These are phyloP conservation scores for Aspergillus haitiensis DNA, from an alignment of 495 filamentous ascomycete species.

Conservation along the genomic window DNA sequence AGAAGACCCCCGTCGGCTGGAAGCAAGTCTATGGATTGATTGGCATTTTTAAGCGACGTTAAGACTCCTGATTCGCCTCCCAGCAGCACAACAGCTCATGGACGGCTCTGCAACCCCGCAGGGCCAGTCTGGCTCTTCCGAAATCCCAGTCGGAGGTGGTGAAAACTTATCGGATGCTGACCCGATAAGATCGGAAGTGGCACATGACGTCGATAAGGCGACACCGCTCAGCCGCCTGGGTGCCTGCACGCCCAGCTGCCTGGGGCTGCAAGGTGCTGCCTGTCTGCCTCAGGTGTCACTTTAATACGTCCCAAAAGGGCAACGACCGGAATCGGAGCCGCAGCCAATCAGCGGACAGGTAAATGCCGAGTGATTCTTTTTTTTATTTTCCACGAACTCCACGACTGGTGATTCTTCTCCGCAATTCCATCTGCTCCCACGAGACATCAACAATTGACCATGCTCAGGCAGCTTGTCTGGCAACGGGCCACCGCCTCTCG, in stretches of 20 bases:
- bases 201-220: background rate
- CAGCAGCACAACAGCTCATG: background rate
- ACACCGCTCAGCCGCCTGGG: conserved; percentile 1
- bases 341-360: conserved; percentile 24
- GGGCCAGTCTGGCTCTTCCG: conserved; percentile 6
- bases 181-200: conserved; percentile 19
- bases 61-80: background rate
- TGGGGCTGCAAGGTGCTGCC: background rate
- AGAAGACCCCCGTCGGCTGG: conserved; percentile 15
- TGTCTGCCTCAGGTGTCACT: background rate
- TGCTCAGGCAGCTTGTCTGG: conserved; percentile 41
- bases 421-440: conserved; percentile 16
- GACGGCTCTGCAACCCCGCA: conserved; percentile 17
- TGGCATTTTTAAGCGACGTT: background rate
- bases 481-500: conserved; percentile 34
- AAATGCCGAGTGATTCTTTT: conserved; percentile 17
- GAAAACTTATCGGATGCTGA: conserved; percentile 11
- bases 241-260: background rate
- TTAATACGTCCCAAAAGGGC: background rate
- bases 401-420: conserved; percentile 9
- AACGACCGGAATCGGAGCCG: conserved; percentile 16
- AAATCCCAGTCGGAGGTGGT: conserved; percentile 5
- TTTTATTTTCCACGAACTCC: conserved; percentile 4
- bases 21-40: conserved; percentile 1
- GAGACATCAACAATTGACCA: conserved; percentile 17